Evolutionary conservation across 202 grass and related monocot genomes (phyloP).

Genomic region (Alloteropsis angusta): DNA sequence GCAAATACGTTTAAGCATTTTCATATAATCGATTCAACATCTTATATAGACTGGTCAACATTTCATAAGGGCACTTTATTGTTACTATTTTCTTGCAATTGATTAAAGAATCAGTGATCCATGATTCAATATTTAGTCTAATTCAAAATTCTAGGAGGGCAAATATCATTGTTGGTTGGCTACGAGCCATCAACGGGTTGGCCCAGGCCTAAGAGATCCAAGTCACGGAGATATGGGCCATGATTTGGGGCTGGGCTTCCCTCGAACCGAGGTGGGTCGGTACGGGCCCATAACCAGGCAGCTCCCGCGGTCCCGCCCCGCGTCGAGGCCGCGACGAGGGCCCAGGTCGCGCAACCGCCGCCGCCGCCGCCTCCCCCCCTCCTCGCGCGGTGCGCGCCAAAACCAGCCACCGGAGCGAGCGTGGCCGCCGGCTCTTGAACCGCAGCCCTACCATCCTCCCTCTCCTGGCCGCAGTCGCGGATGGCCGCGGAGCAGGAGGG

Average conservation of each 20-base stretch:
- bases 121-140: too few relatives aligned
- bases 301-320: too few relatives aligned
- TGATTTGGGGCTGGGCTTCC: not conserved
- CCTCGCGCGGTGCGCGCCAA: slow-evolving; percentile 16
- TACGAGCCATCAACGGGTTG: too few relatives aligned
- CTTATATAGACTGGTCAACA: too few relatives aligned
- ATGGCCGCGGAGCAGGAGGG: slow-evolving; percentile 3
- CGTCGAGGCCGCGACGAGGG: not conserved
- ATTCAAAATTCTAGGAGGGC: too few relatives aligned
- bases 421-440: not conserved
- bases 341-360: not conserved
- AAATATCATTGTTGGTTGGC: not conserved
- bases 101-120: too few relatives aligned
- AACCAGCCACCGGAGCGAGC: not conserved
- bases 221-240: too few relatives aligned
- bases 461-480: not conserved
- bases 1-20: too few relatives aligned
- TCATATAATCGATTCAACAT: too few relatives aligned
- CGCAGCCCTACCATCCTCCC: not conserved
- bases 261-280: not conserved
- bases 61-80: too few relatives aligned
- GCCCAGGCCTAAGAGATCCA: too few relatives aligned
- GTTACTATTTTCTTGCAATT: too few relatives aligned
- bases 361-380: not conserved
- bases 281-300: not conserved